Conservation (phyloP, 495 filamentous ascomycete genomes). For the Mytilinidion resinicola region DNA sequence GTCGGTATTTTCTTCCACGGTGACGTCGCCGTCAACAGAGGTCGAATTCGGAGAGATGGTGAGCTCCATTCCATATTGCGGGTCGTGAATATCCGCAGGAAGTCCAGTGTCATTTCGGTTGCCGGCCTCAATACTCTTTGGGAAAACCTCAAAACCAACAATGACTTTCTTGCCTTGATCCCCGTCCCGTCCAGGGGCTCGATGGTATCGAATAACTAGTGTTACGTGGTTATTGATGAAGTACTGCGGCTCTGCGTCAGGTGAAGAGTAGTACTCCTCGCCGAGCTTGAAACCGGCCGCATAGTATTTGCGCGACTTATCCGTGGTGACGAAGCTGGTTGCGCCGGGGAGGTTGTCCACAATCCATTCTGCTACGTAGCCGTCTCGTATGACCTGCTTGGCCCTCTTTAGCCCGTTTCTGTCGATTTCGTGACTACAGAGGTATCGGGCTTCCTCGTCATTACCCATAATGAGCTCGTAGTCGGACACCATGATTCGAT, state of each 20-base stretch:
- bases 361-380: slow-evolving; percentile 93
- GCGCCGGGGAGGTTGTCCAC: slow-evolving; percentile 92
- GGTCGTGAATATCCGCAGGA: slow-evolving; percentile 57
- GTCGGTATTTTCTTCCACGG: slow-evolving; percentile 52
- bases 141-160: slow-evolving; percentile 88
- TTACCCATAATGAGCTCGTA: slow-evolving; percentile 77
- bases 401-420: slow-evolving; percentile 63
- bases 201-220: slow-evolving; percentile 76
- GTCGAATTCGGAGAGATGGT: slow-evolving; percentile 58
- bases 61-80: slow-evolving; percentile 60
- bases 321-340: slow-evolving; percentile 86
- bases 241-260: slow-evolving; percentile 57
- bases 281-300: slow-evolving; percentile 94
- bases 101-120: slow-evolving; percentile 58
- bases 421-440: slow-evolving; percentile 65
- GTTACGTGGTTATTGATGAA: slow-evolving; percentile 91
- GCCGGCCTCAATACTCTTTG: slow-evolving; percentile 68
- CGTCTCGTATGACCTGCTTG: slow-evolving; percentile 67
- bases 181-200: slow-evolving; percentile 61
- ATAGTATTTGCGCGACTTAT: slow-evolving; percentile 85
- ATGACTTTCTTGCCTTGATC: slow-evolving; percentile 72
- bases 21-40: slow-evolving; percentile 38
- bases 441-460: slow-evolving; percentile 66
- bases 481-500: slow-evolving; percentile 84
- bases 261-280: slow-evolving; percentile 59